Evolutionary conservation across 768 basidiomycete species (phyloP).

Genomic region (Pleurotus sapidus): DNA sequence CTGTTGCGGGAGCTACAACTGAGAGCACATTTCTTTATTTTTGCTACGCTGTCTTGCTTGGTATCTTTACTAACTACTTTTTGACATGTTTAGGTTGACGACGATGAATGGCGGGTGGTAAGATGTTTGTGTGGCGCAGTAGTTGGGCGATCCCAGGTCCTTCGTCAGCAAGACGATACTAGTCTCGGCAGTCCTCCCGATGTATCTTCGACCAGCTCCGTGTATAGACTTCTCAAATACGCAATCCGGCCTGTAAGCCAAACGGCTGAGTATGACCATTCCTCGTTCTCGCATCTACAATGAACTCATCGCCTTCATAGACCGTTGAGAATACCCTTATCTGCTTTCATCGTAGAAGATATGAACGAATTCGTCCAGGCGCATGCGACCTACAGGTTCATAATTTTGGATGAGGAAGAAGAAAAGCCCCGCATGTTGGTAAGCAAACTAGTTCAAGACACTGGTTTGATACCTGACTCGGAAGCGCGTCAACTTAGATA

Average conservation of each 20-base stretch:
- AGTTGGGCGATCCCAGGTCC: conserved; percentile 67
- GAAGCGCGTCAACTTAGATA: conserved; percentile 43
- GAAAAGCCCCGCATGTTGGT: conserved; percentile 80
- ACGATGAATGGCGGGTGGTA: conserved; percentile 58
- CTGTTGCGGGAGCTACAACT: conserved; percentile 87
- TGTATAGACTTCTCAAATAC: conserved; percentile 80
- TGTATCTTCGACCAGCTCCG: conserved; percentile 23
- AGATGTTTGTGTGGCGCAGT: conserved; percentile 85
- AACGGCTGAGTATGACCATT: conserved; percentile 45
- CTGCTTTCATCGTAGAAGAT: conserved; percentile 88
- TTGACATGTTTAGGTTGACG: conserved; percentile 40
- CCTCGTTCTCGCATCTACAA: not conserved
- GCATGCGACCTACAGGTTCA: conserved; percentile 91
- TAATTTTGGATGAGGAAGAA: conserved; percentile 84
- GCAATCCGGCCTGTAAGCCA: conserved; percentile 72
- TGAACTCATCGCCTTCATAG: conserved; percentile 17
- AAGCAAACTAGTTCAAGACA: conserved; percentile 22
- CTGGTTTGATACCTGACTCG: no score
- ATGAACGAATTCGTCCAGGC: conserved; percentile 91
- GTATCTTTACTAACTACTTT: conserved; percentile 9
- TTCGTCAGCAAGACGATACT: conserved; percentile 18
- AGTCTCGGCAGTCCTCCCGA: conserved; percentile 1
- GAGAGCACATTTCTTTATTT: conserved; percentile 60
- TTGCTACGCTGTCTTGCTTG: conserved; percentile 9
- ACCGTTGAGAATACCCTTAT: conserved; percentile 56